Evolutionary conservation across 2,329 filamentous ascomycete species (phyloP).

Genomic region (Clonostachys solani): DNA sequence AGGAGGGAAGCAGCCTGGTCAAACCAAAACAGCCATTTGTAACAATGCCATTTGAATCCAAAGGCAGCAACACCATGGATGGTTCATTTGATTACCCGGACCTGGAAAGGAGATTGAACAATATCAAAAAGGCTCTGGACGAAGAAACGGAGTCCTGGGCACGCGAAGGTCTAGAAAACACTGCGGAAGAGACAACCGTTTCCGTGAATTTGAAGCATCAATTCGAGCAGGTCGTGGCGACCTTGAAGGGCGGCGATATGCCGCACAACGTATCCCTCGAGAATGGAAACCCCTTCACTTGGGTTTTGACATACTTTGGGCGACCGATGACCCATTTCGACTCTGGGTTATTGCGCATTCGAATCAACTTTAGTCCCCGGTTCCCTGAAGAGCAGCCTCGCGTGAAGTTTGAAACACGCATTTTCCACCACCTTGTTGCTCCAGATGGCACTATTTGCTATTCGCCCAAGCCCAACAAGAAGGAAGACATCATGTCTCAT

Average conservation of each 20-base stretch:
- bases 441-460: constrained; percentile 81
- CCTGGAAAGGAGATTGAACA: constrained; percentile 63
- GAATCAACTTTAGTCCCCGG: constrained; percentile 71
- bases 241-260: constrained; percentile 65
- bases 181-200: constrained; percentile 66
- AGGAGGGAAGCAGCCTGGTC: constrained; percentile 59
- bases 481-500: constrained; percentile 77
- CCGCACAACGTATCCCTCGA: constrained; percentile 74
- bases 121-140: constrained; percentile 67
- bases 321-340: constrained; percentile 90
- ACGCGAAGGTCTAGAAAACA: constrained; percentile 57
- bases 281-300: constrained; percentile 82
- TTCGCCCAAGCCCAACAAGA: constrained; percentile 51
- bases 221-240: constrained; percentile 75
- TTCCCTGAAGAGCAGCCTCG: constrained; percentile 90
- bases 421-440: constrained; percentile 88
- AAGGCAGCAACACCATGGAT: constrained; percentile 73
- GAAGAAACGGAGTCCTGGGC: constrained; percentile 69
- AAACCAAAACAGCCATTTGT: constrained; percentile 61
- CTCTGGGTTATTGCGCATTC: constrained; percentile 82
- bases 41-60: constrained; percentile 81
- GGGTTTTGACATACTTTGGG: constrained; percentile 89
- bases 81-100: constrained; percentile 79
- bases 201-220: constrained; percentile 80
- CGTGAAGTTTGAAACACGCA: constrained; percentile 70